phyloP scores from a whole-genome alignment of 73 alveolate genomes.

The Paramecium caudatum region DNA sequence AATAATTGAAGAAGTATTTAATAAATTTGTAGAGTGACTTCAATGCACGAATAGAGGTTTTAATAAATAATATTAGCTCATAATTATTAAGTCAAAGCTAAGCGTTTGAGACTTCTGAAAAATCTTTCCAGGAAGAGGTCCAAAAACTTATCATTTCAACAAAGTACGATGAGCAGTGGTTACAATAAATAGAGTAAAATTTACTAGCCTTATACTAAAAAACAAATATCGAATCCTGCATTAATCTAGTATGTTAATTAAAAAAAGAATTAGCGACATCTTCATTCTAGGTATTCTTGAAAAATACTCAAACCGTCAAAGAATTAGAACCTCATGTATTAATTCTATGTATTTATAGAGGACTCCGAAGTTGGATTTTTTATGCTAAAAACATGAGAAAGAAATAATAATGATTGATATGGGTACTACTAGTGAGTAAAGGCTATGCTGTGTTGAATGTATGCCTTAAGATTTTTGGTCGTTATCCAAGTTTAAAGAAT shows the following conservation, averaged over 20 bases:
- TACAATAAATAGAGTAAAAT: background rate
- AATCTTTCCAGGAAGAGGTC: too few relatives aligned
- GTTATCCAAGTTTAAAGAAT: background rate
- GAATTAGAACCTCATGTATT: background rate
- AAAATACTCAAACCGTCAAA: too few relatives aligned
- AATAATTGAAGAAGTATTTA: background rate
- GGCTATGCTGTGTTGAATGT: slow-evolving; percentile 16
- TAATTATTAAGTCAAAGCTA: too few relatives aligned
- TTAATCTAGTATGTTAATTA: background rate
- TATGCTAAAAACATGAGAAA: background rate
- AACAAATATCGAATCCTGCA: background rate
- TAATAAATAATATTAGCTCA: background rate
- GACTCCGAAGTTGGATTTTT: background rate
- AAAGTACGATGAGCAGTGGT: too few relatives aligned
- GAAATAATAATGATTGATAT: background rate
- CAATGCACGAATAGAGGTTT: background rate
- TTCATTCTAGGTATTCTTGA: too few relatives aligned
- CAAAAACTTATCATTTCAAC: too few relatives aligned
- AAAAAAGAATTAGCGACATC: background rate
- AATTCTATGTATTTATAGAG: background rate
- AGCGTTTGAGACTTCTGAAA: too few relatives aligned
- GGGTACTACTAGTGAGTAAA: background rate
- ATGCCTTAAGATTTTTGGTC: background rate
- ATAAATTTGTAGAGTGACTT: background rate
- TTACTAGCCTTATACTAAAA: background rate